These are phyloP conservation scores for Cucumis cinereus DNA, from an alignment of 306 rosid genomes.

Conservation along the genomic window DNA sequence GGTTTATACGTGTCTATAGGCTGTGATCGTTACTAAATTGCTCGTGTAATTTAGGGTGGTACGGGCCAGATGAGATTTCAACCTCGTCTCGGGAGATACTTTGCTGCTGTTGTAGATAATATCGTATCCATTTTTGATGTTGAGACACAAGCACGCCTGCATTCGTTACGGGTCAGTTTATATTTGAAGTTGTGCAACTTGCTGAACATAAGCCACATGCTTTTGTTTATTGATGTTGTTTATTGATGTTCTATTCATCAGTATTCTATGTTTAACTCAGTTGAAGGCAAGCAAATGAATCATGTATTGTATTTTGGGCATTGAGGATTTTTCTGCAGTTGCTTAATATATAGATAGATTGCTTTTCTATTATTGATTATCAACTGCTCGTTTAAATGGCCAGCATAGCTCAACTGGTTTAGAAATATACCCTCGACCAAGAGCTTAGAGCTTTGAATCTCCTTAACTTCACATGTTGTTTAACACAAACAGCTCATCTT, in stretches of 20 bases:
- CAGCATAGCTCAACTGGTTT: no score
- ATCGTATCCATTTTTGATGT: conserved; percentile 83
- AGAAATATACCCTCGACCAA: no score
- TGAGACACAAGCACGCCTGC: conserved; percentile 60
- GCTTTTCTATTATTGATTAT: background rate
- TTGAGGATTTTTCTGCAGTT: background rate
- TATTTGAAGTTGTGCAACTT: background rate
- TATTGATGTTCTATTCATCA: no score
- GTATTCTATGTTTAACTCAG: background rate
- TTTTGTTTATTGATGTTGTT: background rate
- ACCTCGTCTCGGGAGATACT: conserved; percentile 73
- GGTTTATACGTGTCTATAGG: background rate
- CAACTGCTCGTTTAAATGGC: background rate
- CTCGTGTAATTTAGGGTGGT: conserved; percentile 52
- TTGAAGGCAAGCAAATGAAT: background rate
- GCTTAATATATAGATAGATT: background rate
- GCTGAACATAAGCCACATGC: background rate
- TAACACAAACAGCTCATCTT: background rate
- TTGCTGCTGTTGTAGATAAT: conserved; percentile 86
- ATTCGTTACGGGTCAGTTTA: conserved; percentile 62
- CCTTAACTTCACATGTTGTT: no score
- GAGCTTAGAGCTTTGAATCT: no score
- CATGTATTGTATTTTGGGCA: background rate
- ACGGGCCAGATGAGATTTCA: conserved; percentile 82
- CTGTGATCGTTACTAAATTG: background rate